phyloP scores from a whole-genome alignment of 2,329 filamentous ascomycete genomes.

The Paracoccidioides lutzii region DNA sequence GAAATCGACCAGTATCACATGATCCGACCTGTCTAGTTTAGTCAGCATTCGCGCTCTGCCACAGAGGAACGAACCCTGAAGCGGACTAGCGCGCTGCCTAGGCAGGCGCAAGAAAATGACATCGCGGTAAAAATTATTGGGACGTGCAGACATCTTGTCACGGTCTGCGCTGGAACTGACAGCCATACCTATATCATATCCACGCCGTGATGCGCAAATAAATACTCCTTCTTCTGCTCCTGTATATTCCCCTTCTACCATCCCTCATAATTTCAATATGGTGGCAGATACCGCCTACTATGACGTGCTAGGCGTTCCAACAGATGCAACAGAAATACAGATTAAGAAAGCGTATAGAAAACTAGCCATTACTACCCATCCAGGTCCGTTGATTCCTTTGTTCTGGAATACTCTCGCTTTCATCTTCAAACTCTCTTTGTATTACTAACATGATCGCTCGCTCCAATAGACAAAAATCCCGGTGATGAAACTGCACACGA shows the following conservation, averaged over 20 bases:
- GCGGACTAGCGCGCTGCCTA: background rate
- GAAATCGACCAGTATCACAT: too few relatives aligned
- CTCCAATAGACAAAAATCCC: constrained; percentile 75
- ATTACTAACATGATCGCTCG: constrained; percentile 6
- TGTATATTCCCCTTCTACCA: too few relatives aligned
- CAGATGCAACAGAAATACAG: constrained; percentile 75
- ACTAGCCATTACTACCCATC: constrained; percentile 85
- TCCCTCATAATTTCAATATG: constrained; percentile 38
- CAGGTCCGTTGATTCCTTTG: constrained; percentile 41
- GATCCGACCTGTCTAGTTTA: too few relatives aligned
- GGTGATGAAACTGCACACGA: constrained; percentile 86
- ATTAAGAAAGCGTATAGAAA: constrained; percentile 97
- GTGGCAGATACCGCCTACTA: constrained; percentile 83
- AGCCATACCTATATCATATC: too few relatives aligned
- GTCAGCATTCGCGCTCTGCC: too few relatives aligned
- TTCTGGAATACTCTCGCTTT: background rate
- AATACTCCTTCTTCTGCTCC: too few relatives aligned
- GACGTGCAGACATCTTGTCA: background rate
- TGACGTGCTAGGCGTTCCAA: constrained; percentile 70
- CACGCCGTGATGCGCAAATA: too few relatives aligned
- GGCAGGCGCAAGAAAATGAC: background rate
- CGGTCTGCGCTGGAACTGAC: too few relatives aligned
- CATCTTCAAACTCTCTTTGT: background rate
- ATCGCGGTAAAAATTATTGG: background rate
- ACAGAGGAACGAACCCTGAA: background rate